phyloP scores from a whole-genome alignment of 2,329 filamentous ascomycete species.

The Penicillium sp. region DNA sequence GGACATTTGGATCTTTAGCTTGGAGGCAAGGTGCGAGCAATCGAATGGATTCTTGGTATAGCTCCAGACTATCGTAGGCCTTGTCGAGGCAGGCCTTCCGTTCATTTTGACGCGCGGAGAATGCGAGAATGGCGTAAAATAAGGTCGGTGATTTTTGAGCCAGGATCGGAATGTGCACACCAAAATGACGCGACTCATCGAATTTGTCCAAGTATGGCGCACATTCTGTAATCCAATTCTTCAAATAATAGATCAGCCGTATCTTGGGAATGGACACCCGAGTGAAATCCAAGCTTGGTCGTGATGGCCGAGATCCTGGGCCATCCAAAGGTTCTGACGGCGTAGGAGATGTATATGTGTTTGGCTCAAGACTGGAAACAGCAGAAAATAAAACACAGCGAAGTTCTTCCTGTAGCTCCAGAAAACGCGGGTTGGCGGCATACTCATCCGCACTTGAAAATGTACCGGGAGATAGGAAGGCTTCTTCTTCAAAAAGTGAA shows the following conservation, averaged over 20 bases:
- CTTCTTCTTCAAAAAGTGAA: constrained; percentile 27
- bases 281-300: constrained; percentile 26
- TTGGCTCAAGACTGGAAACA: constrained; percentile 46
- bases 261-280: constrained; percentile 37
- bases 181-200: constrained; percentile 56
- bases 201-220: constrained; percentile 57
- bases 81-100: constrained; percentile 49
- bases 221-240: constrained; percentile 42
- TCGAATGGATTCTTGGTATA: constrained; percentile 57
- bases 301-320: constrained; percentile 6
- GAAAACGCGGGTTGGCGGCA: constrained; percentile 43
- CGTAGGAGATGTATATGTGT: constrained; percentile 37
- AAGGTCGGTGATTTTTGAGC: constrained; percentile 50
- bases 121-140: constrained; percentile 56
- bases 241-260: constrained; percentile 44
- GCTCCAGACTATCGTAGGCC: constrained; percentile 53
- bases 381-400: constrained; percentile 48
- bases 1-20: constrained; percentile 52
- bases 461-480: constrained; percentile 29
- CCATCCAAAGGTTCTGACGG: constrained; percentile 28
- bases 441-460: constrained; percentile 32
- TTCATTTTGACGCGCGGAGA: constrained; percentile 57
- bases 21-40: constrained; percentile 52
- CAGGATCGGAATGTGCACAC: constrained; percentile 54
- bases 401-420: constrained; percentile 50